Base-by-base conservation (phyloP, 768 basidiomycete genomes). In the Boletales sp. region DNA sequence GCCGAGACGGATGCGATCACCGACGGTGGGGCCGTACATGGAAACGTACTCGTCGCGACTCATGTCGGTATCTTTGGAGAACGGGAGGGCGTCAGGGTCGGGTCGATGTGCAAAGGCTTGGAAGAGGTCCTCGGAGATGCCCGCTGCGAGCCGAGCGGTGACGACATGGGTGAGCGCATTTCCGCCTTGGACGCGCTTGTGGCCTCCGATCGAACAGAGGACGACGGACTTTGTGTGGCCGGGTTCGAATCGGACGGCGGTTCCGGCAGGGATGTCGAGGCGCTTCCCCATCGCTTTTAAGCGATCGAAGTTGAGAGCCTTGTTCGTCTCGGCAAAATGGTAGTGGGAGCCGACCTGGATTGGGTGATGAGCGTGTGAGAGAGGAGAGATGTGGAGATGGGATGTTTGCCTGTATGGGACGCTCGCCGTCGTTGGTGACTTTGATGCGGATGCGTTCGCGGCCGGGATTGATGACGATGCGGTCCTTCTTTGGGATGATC, bases 231-330 rank as follows among this genome's bases (percentile, higher is more conserved):
- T 94, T 35, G 69, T 64, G 58, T 95, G 92, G 2, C 94, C 92
- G 0, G 96, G 95, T 65, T 99, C 96, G 65, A 99, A 98, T 31
- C 96, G 83, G 6, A 96, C 90, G 7, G 96, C 94, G 0, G 94
- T 98, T 7, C 96, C 95, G 0, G 96, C 85, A 0, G 95, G 73
- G 46, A 98, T 96, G 65, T 99, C 93, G 8, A 99, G 82, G 12
- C 89, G 82, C 60, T 83, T 92, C 7, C 87, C 88, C 54, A 94
- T 87, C 0, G 94, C 82, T 50, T 81, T 76, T 5, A 67, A 70
- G 25, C 96, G 85, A 70, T 98, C 94, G 58, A 98, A 98, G 12
- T 74, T 73, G 9, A 98, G 78, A 0, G 77, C 72, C 5, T 80
- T 68, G 71, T 98, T 99, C 3, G 89, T 87, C 72, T 97, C 95